These are phyloP conservation scores for Shiraia bambusicola DNA, from an alignment of 2,329 filamentous ascomycete species.

Conservation along the genomic window DNA sequence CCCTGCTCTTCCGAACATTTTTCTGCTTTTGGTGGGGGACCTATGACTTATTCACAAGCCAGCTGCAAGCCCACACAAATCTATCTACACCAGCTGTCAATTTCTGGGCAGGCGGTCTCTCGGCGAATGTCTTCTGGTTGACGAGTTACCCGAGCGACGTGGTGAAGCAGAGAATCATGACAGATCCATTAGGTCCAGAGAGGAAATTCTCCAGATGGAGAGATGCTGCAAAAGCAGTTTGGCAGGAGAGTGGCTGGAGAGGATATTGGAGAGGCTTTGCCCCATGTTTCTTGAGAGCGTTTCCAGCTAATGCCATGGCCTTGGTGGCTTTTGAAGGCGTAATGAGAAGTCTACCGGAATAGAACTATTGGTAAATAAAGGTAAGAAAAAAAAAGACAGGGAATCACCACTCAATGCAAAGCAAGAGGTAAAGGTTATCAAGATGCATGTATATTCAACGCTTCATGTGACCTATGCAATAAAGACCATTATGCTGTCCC, in stretches of 20 bases:
- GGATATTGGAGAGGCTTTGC: constrained; percentile 92
- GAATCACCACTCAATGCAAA: no score
- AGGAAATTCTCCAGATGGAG: constrained; percentile 74
- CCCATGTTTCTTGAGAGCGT: constrained; percentile 89
- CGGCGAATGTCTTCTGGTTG: constrained; percentile 92
- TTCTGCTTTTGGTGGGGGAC: constrained; percentile 99
- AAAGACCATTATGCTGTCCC: no score
- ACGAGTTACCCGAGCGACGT: constrained; percentile 90
- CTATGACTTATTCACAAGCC: constrained; percentile 79
- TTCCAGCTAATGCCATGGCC: constrained; percentile 93
- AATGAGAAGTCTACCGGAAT: constrained; percentile 61
- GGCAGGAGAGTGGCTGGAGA: constrained; percentile 70
- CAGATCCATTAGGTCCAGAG: constrained; percentile 71
- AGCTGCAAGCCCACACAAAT: constrained; percentile 65
- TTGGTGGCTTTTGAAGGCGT: constrained; percentile 90
- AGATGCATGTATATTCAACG: no score
- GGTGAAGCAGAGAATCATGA: constrained; percentile 97
- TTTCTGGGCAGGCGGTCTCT: constrained; percentile 95
- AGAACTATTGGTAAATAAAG: background rate
- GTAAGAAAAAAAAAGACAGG: no score
- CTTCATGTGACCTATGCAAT: no score
- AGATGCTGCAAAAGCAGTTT: constrained; percentile 76
- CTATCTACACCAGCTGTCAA: constrained; percentile 81
- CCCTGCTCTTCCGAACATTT: constrained; percentile 83
- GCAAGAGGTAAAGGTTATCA: no score